Percentiles rank a stretch among this genome's conserved stretches.
Conservation (phyloP, 1,139 yeast genomes). For the Debaryomyces singareniensis region DNA sequence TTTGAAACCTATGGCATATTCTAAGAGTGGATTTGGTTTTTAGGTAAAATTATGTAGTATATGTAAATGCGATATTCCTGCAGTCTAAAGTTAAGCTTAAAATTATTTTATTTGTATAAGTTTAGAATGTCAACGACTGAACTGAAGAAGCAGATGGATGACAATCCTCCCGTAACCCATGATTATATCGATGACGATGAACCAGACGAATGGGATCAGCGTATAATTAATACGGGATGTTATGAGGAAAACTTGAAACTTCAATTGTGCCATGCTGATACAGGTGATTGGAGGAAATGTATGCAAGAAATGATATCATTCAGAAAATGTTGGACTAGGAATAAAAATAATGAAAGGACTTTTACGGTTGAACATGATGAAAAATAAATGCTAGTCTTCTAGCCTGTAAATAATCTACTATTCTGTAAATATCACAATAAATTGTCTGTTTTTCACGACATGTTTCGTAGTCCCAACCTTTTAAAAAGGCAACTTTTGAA, state of each 20-base stretch:
- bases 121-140: not conserved
- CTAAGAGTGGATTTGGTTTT: constrained; percentile 54
- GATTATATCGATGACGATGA: constrained; percentile 38
- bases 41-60: constrained; percentile 9
- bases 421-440: no score
- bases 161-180: constrained; percentile 4
- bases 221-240: constrained; percentile 72
- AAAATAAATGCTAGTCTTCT: no score
- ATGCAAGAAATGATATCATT: constrained; percentile 61
- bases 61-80: no score
- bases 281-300: constrained; percentile 75
- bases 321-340: constrained; percentile 58
- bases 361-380: constrained; percentile 37
- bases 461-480: no score
- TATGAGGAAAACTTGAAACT: constrained; percentile 59
- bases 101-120: no score
- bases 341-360: constrained; percentile 54
- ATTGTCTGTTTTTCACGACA: no score
- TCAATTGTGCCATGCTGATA: constrained; percentile 74
- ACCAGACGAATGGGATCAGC: constrained; percentile 71
- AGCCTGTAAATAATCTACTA: no score
- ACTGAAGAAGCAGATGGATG: not conserved
- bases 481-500: no score
- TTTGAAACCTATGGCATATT: constrained; percentile 92
- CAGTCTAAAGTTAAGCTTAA: no score